Conservation (phyloP, 1,139 yeast genomes). For the Yamadazyma dushanensis region DNA sequence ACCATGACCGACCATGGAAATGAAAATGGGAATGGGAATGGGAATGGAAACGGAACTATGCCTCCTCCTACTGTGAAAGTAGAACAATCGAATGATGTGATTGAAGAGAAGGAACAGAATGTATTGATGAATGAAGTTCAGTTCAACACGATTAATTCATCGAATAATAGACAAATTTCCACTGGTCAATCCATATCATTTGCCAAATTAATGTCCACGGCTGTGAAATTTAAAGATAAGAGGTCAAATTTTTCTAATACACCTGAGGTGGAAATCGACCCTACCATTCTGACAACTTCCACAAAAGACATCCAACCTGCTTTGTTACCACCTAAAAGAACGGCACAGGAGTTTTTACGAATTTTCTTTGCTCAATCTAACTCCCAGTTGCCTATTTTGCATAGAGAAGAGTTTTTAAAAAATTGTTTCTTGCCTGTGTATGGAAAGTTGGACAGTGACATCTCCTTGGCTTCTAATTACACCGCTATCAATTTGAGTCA, state of each 20-base stretch:
- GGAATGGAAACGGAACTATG: background rate
- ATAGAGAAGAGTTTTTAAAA: slow-evolving; percentile 71
- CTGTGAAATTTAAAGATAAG: slow-evolving; percentile 58
- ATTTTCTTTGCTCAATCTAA: slow-evolving; percentile 78
- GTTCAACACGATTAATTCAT: slow-evolving; percentile 11
- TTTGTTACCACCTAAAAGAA: slow-evolving; percentile 64
- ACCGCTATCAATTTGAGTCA: slow-evolving; percentile 46
- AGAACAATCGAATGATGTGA: slow-evolving; percentile 1
- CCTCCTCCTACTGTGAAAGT: background rate
- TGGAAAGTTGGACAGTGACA: slow-evolving; percentile 56
- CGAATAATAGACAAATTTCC: slow-evolving; percentile 7
- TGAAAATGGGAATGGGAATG: too few relatives aligned
- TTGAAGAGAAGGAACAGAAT: slow-evolving; percentile 11
- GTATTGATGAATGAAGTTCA: slow-evolving; percentile 15
- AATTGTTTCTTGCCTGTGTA: slow-evolving; percentile 75
- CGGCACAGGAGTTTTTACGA: slow-evolving; percentile 68
- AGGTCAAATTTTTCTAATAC: slow-evolving; percentile 17
- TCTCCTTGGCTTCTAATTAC: slow-evolving; percentile 62
- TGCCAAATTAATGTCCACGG: slow-evolving; percentile 74
- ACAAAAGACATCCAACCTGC: slow-evolving; percentile 39
- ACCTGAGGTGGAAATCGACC: slow-evolving; percentile 14
- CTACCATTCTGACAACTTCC: slow-evolving; percentile 9
- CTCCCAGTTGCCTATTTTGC: slow-evolving; percentile 78
- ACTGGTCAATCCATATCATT: slow-evolving; percentile 49
- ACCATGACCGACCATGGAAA: too few relatives aligned